Evolutionary conservation across 2,329 filamentous ascomycete genomes (phyloP).

Genomic region (Talaromyces verruculosus): DNA sequence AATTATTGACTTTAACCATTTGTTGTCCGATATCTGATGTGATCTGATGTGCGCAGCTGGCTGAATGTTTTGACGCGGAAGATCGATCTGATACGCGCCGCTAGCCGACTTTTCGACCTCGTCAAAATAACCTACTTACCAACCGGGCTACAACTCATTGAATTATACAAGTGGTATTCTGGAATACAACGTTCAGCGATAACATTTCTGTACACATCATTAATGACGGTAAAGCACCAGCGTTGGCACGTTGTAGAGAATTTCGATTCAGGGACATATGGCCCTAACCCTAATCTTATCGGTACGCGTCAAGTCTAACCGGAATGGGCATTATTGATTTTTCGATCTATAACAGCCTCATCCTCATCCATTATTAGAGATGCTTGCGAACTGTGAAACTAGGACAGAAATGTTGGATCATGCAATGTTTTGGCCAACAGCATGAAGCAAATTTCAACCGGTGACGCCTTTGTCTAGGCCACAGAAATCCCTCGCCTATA

Average conservation of each 20-base stretch:
- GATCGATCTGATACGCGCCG: conserved; percentile 3
- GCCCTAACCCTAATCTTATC: neutral
- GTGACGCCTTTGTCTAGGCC: neutral
- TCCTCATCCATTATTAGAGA: neutral
- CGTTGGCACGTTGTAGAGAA: neutral
- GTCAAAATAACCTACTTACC: neutral
- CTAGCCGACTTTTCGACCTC: neutral
- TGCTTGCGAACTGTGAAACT: neutral
- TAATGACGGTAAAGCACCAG: neutral
- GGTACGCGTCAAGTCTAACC: neutral
- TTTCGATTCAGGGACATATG: neutral
- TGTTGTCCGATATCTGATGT: neutral
- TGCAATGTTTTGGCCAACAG: neutral
- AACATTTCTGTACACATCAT: neutral
- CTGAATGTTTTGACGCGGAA: neutral
- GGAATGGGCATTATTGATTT: neutral
- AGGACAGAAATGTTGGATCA: neutral
- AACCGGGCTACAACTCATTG: neutral
- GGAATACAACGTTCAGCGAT: neutral
- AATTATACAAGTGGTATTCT: neutral
- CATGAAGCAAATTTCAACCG: neutral
- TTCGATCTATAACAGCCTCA: neutral
- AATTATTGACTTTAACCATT: neutral
- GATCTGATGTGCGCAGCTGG: neutral
- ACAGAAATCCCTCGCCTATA: conserved; percentile 1